These are phyloP conservation scores for Talaromyces sp. DNA, from an alignment of 2,329 filamentous ascomycete species.

Conservation along the genomic window DNA sequence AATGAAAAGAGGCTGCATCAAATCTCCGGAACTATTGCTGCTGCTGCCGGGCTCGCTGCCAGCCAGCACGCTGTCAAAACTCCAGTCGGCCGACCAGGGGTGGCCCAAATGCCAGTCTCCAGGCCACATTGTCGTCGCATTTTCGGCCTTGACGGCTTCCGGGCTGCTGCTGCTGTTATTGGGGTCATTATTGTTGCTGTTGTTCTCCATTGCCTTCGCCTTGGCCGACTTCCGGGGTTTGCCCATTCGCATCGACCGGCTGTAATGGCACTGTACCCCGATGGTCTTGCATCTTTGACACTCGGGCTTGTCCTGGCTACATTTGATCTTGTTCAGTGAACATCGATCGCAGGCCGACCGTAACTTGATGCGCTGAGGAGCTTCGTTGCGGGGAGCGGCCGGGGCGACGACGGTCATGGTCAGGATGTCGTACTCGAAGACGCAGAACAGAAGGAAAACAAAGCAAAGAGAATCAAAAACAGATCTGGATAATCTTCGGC, in stretches of 20 bases:
- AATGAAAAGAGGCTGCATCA: conserved; percentile 5
- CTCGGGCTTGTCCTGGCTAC: conserved; percentile 13
- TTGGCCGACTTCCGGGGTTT: conserved; percentile 13
- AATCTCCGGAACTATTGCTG: not conserved
- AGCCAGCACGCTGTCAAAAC: conserved; percentile 8
- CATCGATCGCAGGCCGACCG: conserved; percentile 13
- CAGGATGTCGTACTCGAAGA: not conserved
- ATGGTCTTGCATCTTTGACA: conserved; percentile 12
- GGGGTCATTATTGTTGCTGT: not conserved
- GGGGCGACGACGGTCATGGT: not conserved
- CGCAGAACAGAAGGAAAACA: not conserved
- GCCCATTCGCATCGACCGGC: conserved; percentile 13
- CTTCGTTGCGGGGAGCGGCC: not conserved
- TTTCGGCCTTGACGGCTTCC: not conserved
- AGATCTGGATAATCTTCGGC: not conserved
- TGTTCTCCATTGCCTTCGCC: conserved; percentile 8
- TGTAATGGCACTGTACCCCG: conserved; percentile 13
- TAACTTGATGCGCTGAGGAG: conserved; percentile 11
- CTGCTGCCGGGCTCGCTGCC: conserved; percentile 3
- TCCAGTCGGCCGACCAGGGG: conserved; percentile 10
- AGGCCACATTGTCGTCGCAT: not conserved
- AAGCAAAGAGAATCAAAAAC: not conserved
- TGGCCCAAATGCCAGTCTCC: not conserved
- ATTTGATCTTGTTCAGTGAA: conserved; percentile 14
- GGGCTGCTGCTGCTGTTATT: not conserved